These are phyloP conservation scores for Aspergillus floridensis DNA, from an alignment of 2,329 filamentous ascomycete genomes.

Conservation along the genomic window DNA sequence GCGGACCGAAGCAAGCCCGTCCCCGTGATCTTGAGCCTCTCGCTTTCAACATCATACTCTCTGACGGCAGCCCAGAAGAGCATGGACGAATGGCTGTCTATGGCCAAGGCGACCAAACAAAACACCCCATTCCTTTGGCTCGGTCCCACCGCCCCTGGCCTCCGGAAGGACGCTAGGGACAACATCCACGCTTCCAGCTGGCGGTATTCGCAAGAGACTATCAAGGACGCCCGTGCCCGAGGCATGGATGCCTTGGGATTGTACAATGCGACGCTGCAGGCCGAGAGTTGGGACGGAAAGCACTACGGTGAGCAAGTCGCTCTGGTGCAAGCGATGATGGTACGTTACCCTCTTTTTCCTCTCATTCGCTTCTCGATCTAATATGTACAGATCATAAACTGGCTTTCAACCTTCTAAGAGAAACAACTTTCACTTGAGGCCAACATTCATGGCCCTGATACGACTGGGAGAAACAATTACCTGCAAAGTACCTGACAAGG, in stretches of 20 bases:
- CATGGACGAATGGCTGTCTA: slow-evolving; percentile 41
- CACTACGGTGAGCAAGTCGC: slow-evolving; percentile 41
- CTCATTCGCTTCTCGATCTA: slow-evolving; percentile 5
- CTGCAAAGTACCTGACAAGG: neutral
- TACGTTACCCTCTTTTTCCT: slow-evolving; percentile 19
- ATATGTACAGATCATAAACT: slow-evolving; percentile 21
- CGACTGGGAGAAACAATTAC: neutral
- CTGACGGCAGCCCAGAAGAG: slow-evolving; percentile 28
- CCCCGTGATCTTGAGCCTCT: slow-evolving; percentile 41
- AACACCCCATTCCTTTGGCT: slow-evolving; percentile 46
- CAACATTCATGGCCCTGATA: neutral
- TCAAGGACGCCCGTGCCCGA: slow-evolving; percentile 30
- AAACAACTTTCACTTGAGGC: too few species aligned
- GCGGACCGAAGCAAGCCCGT: slow-evolving; percentile 38
- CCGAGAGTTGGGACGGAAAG: slow-evolving; percentile 38
- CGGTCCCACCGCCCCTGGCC: slow-evolving; percentile 40
- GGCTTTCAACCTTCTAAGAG: slow-evolving; percentile 19
- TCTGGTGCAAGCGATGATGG: slow-evolving; percentile 47
- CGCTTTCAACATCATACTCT: slow-evolving; percentile 32
- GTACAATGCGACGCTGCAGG: slow-evolving; percentile 46
- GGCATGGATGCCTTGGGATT: slow-evolving; percentile 43
- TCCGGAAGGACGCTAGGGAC: slow-evolving; percentile 30
- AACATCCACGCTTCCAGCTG: slow-evolving; percentile 36
- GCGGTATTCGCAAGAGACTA: slow-evolving; percentile 40
- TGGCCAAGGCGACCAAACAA: slow-evolving; percentile 35